Percentiles rank a stretch among this genome's conserved stretches.
Conservation (phyloP, 2,329 filamentous ascomycete species). For the Leptographium radiaticola region DNA sequence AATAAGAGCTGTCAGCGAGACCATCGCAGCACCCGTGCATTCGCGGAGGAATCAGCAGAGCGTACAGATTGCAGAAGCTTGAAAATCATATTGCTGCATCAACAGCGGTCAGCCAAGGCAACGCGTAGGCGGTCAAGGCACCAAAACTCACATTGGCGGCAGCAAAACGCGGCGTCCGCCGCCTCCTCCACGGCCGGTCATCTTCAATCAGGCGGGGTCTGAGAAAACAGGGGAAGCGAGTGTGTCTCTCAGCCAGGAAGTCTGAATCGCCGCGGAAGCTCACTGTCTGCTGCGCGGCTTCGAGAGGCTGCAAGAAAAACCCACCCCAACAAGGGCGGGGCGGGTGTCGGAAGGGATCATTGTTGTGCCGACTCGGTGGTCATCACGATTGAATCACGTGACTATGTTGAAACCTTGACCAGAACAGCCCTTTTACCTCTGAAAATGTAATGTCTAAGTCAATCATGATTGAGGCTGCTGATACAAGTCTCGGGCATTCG, state of each 20-base stretch:
- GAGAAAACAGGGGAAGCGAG: not conserved
- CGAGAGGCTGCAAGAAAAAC: not conserved
- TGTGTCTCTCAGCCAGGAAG: not conserved
- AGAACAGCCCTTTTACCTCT: too few relatives aligned
- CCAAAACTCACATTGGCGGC: conserved; percentile 33
- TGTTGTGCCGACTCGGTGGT: too few relatives aligned
- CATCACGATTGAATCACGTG: too few relatives aligned
- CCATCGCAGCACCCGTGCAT: not conserved
- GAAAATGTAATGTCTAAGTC: too few relatives aligned
- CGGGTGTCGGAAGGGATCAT: too few relatives aligned
- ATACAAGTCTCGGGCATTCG: too few relatives aligned
- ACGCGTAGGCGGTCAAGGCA: not conserved
- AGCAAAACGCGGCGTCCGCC: conserved; percentile 47
- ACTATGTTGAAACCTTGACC: too few relatives aligned
- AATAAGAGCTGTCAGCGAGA: conserved; percentile 9
- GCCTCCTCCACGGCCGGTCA: conserved; percentile 48
- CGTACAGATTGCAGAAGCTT: conserved; percentile 59
- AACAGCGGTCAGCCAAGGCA: not conserved
- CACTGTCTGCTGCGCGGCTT: not conserved
- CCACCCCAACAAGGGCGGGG: too few relatives aligned
- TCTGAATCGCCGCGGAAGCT: not conserved
- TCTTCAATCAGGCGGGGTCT: conserved; percentile 17
- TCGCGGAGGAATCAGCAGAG: too few relatives aligned
- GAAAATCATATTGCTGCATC: conserved; percentile 64
- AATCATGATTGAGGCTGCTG: too few relatives aligned